Evolutionary conservation across 257 asterid genomes (phyloP).

Genomic region (Solanum bukasovii): DNA sequence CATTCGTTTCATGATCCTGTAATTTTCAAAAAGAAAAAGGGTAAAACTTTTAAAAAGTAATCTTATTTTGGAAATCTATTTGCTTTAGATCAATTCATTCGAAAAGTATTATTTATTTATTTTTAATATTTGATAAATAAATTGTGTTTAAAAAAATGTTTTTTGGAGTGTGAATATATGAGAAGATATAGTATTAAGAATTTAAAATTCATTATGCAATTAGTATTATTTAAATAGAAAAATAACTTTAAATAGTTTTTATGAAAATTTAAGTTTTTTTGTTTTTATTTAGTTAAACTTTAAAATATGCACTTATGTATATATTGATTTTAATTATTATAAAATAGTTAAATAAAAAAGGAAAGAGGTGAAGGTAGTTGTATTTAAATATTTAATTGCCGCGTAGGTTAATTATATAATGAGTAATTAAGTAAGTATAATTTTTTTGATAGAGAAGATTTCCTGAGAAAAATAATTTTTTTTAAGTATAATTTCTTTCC

Average conservation of each 20-base stretch:
- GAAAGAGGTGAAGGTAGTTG: background rate
- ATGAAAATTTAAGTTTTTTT: background rate
- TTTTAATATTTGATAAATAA: background rate
- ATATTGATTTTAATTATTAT: background rate
- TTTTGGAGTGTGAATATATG: background rate
- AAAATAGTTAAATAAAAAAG: background rate
- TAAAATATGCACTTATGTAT: background rate
- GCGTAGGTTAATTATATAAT: background rate
- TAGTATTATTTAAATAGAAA: background rate
- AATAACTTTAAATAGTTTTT: background rate
- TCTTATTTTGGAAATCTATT: background rate
- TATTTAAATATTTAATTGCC: background rate
- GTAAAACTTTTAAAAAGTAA: background rate
- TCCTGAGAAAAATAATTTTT: fast-evolving
- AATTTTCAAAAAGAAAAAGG: background rate
- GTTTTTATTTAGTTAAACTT: background rate
- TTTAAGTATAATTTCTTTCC: background rate
- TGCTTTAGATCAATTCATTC: background rate
- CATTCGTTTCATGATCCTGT: background rate
- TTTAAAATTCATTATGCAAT: background rate
- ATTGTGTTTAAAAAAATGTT: background rate
- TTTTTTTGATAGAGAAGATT: background rate
- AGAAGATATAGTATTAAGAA: background rate
- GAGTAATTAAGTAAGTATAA: background rate
- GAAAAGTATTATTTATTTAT: background rate